Evolutionary conservation across 345 rosid species (phyloP).

Genomic region (Psidium friedrichsthalianum): DNA sequence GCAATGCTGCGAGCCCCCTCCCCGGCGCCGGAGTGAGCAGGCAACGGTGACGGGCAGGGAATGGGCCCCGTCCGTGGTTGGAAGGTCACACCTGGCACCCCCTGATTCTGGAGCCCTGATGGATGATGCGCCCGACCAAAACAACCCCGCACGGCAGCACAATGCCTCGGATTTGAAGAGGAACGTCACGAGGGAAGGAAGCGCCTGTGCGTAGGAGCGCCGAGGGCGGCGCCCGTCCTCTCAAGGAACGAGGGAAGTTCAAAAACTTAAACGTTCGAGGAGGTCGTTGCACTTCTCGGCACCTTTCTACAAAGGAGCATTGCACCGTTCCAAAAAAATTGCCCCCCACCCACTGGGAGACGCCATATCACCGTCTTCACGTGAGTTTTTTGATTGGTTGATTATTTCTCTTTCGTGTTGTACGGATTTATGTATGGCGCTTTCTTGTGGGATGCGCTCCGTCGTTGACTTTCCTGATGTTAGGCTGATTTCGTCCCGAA

Average conservation of each 20-base stretch:
- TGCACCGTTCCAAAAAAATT: too few species aligned
- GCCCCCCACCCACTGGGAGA: conserved; percentile 92
- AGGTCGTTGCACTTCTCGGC: conserved; percentile 58
- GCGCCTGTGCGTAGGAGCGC: too few species aligned
- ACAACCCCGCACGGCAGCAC: too few species aligned
- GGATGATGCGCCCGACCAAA: conserved; percentile 67
- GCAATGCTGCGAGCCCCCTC: too few species aligned
- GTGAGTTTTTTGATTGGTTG: too few species aligned
- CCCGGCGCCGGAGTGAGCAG: conserved; percentile 47
- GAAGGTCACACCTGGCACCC: too few species aligned
- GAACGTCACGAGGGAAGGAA: conserved; percentile 74
- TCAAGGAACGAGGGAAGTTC: conserved; percentile 97
- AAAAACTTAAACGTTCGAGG: too few species aligned
- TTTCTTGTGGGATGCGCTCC: background rate
- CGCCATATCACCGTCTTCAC: conserved; percentile 73
- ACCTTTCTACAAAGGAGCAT: conserved; percentile 69
- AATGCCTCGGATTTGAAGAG: conserved; percentile 63
- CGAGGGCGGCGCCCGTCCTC: conserved; percentile 32
- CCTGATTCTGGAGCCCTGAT: too few species aligned
- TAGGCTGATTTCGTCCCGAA: background rate
- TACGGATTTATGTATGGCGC: background rate
- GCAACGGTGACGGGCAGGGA: too few species aligned
- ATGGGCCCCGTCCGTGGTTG: too few species aligned
- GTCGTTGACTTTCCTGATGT: background rate
- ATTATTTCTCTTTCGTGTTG: background rate